Conservation (phyloP, 495 filamentous ascomycete genomes). For the Lepidopterella palustris region DNA sequence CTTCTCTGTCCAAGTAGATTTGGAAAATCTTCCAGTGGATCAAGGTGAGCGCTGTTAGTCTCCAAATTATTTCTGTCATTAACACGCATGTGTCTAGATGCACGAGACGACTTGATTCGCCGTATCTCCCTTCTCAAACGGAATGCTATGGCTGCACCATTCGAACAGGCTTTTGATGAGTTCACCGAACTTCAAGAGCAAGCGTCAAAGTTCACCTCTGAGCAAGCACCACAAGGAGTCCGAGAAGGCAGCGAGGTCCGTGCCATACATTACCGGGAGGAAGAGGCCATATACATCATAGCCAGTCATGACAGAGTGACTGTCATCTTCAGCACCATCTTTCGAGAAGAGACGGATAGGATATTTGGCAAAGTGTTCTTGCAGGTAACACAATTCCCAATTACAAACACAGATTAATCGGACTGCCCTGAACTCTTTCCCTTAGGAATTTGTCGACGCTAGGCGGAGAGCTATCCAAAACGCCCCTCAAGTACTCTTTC, state of each 20-base stretch:
- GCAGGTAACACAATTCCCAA: slow-evolving; percentile 40
- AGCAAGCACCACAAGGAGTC: slow-evolving; percentile 84
- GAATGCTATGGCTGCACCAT: slow-evolving; percentile 96
- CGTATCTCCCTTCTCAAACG: slow-evolving; percentile 86
- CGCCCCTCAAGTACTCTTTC: slow-evolving; percentile 94
- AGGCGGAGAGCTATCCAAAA: slow-evolving; percentile 92
- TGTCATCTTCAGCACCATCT: slow-evolving; percentile 97
- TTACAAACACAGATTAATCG: background rate
- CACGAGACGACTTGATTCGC: slow-evolving; percentile 73
- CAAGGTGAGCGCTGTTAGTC: slow-evolving; percentile 45
- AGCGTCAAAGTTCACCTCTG: slow-evolving; percentile 81
- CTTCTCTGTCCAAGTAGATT: slow-evolving; percentile 82
- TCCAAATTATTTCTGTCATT: background rate
- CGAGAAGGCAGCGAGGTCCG: slow-evolving; percentile 86
- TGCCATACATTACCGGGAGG: slow-evolving; percentile 95
- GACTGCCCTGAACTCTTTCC: background rate
- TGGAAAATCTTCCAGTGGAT: slow-evolving; percentile 76
- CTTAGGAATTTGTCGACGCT: slow-evolving; percentile 93
- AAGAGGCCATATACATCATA: slow-evolving; percentile 99
- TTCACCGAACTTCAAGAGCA: slow-evolving; percentile 78
- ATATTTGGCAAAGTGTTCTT: slow-evolving; percentile 96
- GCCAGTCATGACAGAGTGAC: slow-evolving; percentile 94
- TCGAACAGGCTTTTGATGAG: slow-evolving; percentile 92
- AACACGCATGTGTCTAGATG: slow-evolving; percentile 47
- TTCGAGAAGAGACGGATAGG: slow-evolving; percentile 93